These are phyloP conservation scores for Lactarius indigo DNA, from an alignment of 768 basidiomycete species.

Conservation along the genomic window DNA sequence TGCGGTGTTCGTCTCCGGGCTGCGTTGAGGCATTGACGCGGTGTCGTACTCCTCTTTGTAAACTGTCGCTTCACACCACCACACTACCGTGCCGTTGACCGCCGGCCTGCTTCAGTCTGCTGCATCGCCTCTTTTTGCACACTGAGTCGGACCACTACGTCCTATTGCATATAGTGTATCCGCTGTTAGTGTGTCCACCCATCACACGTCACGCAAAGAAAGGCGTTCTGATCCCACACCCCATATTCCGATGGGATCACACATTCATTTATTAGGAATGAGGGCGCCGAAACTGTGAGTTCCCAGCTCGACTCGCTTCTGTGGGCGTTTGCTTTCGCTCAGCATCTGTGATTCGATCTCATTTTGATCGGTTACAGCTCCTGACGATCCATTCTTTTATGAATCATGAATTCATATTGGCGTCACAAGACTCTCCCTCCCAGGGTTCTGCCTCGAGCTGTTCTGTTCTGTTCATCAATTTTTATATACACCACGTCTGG, in stretches of 20 bases:
- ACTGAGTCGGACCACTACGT: not conserved
- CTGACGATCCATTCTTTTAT: conserved; percentile 23
- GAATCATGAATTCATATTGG: conserved; percentile 16
- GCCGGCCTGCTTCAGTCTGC: not conserved
- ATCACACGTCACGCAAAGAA: not conserved
- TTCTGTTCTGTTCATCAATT: not conserved
- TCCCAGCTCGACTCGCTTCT: conserved; percentile 12
- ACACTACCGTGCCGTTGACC: not conserved
- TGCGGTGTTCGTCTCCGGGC: not conserved
- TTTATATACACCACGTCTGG: not conserved
- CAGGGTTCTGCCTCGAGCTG: not conserved
- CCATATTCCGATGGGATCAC: not conserved
- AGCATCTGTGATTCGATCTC: conserved; percentile 17
- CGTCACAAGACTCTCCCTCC: not conserved
- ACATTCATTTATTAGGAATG: not conserved
- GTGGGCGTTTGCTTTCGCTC: conserved; percentile 15
- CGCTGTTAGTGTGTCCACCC: conserved; percentile 5
- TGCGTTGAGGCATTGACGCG: not conserved
- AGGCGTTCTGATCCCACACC: conserved; percentile 8
- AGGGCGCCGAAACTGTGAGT: not conserved
- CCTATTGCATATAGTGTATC: not conserved
- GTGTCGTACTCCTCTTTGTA: not conserved
- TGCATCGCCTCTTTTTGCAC: not conserved
- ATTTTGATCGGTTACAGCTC: conserved; percentile 21
- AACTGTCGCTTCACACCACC: not conserved